These are phyloP conservation scores for Colletotrichum magnum DNA, from an alignment of 2,329 filamentous ascomycete species.

Conservation along the genomic window DNA sequence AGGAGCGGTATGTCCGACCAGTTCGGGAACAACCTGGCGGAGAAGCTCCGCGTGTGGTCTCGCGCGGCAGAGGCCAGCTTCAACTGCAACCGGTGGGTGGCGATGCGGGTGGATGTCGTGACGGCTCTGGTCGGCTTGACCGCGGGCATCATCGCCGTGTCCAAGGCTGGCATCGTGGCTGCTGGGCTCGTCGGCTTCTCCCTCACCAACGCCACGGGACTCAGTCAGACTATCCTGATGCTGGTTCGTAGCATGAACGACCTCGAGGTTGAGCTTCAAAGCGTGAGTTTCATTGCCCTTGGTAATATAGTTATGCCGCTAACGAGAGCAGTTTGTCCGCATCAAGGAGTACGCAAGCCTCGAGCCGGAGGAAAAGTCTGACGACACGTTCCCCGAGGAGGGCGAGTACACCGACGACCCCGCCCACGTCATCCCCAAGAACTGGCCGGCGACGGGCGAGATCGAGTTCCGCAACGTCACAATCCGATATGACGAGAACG, in stretches of 20 bases:
- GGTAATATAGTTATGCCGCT: background rate
- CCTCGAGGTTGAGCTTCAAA: conserved; percentile 70
- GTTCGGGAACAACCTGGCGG: conserved; percentile 65
- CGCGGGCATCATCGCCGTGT: conserved; percentile 67
- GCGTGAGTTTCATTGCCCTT: conserved; percentile 53
- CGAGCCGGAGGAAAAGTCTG: conserved; percentile 60
- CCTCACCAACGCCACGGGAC: conserved; percentile 67
- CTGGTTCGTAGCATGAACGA: conserved; percentile 70
- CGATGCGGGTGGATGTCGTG: conserved; percentile 67
- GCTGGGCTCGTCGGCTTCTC: conserved; percentile 71
- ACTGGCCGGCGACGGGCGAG: conserved; percentile 62
- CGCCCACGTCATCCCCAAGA: conserved; percentile 54
- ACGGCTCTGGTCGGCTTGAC: conserved; percentile 66
- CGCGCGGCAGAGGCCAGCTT: conserved; percentile 64
- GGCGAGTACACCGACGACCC: conserved; percentile 58
- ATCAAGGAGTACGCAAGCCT: conserved; percentile 64
- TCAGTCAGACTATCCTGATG: conserved; percentile 65
- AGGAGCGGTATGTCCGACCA: conserved; percentile 57
- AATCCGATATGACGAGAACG: conserved; percentile 61
- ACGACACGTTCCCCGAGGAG: conserved; percentile 55
- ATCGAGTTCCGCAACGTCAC: conserved; percentile 67
- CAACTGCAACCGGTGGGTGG: conserved; percentile 72
- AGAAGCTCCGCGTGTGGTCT: conserved; percentile 63
- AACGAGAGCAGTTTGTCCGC: conserved; percentile 58
- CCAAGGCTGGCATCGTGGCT: conserved; percentile 60